Percentiles rank a stretch among this genome's conserved stretches.
These are phyloP conservation scores for Diplodia intermedia DNA, from an alignment of 2,329 filamentous ascomycete species.

Conservation along the genomic window DNA sequence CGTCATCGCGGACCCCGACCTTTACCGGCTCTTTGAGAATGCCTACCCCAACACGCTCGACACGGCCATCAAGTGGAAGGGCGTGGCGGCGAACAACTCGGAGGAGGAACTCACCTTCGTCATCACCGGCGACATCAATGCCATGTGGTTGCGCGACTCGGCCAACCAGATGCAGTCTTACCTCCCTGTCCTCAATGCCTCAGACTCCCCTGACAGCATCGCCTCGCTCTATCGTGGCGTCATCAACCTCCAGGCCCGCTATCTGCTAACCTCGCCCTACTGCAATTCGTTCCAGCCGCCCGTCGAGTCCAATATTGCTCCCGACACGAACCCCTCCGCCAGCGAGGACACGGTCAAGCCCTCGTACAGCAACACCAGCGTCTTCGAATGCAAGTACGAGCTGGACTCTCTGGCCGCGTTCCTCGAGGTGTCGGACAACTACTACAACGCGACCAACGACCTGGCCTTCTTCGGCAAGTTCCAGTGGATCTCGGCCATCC, in stretches of 20 bases:
- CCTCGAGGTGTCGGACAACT: constrained; percentile 57
- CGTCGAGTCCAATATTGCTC: constrained; percentile 53
- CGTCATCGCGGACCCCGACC: constrained; percentile 61
- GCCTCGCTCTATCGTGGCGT: constrained; percentile 73
- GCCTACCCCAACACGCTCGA: constrained; percentile 78
- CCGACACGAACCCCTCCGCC: constrained; percentile 49
- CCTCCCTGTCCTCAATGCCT: constrained; percentile 64
- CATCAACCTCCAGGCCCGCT: constrained; percentile 74
- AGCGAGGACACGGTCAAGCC: constrained; percentile 53
- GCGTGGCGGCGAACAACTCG: constrained; percentile 61
- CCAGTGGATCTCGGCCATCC: constrained; percentile 55
- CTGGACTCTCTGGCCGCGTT: constrained; percentile 61
- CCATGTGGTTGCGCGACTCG: constrained; percentile 62
- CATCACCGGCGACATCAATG: constrained; percentile 65
- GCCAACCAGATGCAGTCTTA: constrained; percentile 77
- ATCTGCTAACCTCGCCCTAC: constrained; percentile 66
- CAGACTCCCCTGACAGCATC: constrained; percentile 63
- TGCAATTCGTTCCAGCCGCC: constrained; percentile 63
- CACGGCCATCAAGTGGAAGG: constrained; percentile 74
- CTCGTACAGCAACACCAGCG: constrained; percentile 50
- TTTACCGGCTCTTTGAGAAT: constrained; percentile 74
- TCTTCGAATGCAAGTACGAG: constrained; percentile 63
- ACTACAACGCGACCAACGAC: constrained; percentile 59
- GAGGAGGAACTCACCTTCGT: constrained; percentile 69
- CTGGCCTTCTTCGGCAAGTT: constrained; percentile 56